These are phyloP conservation scores for Bombardia bombarda DNA, from an alignment of 495 filamentous ascomycete species.

Conservation along the genomic window DNA sequence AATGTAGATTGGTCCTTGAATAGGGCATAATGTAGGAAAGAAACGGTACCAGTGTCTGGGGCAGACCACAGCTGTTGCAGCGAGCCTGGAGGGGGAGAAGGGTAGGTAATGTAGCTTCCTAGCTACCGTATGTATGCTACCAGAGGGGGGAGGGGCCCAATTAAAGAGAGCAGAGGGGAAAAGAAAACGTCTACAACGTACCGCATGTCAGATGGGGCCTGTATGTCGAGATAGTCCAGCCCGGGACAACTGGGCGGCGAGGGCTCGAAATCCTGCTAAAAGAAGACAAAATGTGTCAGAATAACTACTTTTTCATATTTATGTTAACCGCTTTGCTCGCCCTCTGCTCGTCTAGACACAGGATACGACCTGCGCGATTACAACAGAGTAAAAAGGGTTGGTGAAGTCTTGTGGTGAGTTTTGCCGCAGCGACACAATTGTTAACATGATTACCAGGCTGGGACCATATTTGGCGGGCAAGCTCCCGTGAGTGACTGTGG, in stretches of 20 bases:
- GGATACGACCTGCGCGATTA: no score
- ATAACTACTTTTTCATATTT: no score
- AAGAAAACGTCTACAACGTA: constrained; percentile 23
- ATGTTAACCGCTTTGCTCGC: no score
- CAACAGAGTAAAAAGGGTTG: no score
- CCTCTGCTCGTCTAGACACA: no score
- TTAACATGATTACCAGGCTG: background rate
- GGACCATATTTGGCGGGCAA: background rate
- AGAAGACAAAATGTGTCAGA: no score
- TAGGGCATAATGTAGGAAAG: constrained; percentile 20
- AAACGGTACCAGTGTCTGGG: constrained; percentile 17
- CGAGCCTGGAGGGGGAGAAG: no score
- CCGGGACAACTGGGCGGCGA: constrained; percentile 38
- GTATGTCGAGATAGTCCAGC: constrained; percentile 41
- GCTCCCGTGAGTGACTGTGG: no score
- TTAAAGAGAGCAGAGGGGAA: constrained; percentile 7
- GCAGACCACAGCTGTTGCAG: constrained; percentile 8
- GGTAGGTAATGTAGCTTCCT: no score
- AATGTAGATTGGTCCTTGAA: constrained; percentile 2
- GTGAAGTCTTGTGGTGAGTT: no score
- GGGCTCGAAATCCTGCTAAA: constrained; percentile 42
- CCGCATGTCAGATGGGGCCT: constrained; percentile 40
- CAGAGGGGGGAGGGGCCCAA: no score
- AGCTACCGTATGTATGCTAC: no score
- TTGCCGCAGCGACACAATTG: background rate